Conservation (phyloP, 2,329 filamentous ascomycete genomes). For the Esteya vermicola region DNA sequence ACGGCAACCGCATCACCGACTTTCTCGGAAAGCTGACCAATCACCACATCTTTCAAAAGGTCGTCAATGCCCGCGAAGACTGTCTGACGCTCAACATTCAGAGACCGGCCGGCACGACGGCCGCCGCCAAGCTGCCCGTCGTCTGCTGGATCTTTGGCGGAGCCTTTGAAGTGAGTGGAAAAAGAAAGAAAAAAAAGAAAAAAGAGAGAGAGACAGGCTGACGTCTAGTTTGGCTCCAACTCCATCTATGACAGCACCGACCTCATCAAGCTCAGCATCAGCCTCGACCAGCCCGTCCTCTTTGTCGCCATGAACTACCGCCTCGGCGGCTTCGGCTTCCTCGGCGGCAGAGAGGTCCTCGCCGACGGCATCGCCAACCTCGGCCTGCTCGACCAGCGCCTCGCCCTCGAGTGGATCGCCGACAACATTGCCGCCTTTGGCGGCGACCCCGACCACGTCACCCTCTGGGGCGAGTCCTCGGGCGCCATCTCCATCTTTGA, state of each 20-base stretch:
- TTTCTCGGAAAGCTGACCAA: constrained; percentile 36
- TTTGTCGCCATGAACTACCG: constrained; percentile 71
- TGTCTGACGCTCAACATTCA: constrained; percentile 48
- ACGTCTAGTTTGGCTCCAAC: constrained; percentile 27
- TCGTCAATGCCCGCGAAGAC: constrained; percentile 44
- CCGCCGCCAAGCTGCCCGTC: constrained; percentile 46
- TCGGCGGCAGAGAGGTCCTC: constrained; percentile 54
- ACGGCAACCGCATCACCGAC: constrained; percentile 24
- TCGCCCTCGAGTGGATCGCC: constrained; percentile 61
- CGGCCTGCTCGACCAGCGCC: constrained; percentile 57
- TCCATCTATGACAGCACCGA: constrained; percentile 36
- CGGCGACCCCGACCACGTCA: constrained; percentile 65
- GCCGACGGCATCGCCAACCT: constrained; percentile 55
- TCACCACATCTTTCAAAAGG: constrained; percentile 40
- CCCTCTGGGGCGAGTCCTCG: constrained; percentile 64
- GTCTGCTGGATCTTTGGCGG: constrained; percentile 61
- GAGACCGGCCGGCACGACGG: constrained; percentile 39
- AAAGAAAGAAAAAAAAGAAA: too few relatives aligned
- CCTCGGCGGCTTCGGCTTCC: constrained; percentile 58
- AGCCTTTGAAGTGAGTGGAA: constrained; percentile 43
- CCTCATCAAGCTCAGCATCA: constrained; percentile 29
- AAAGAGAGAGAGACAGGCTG: too few relatives aligned
- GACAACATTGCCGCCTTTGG: constrained; percentile 68
- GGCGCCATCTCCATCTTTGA: constrained; percentile 61
- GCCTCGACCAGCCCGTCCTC: constrained; percentile 48